phyloP scores from a whole-genome alignment of 192 early-diverging fungal species.

The Allomyces macrogynus region DNA sequence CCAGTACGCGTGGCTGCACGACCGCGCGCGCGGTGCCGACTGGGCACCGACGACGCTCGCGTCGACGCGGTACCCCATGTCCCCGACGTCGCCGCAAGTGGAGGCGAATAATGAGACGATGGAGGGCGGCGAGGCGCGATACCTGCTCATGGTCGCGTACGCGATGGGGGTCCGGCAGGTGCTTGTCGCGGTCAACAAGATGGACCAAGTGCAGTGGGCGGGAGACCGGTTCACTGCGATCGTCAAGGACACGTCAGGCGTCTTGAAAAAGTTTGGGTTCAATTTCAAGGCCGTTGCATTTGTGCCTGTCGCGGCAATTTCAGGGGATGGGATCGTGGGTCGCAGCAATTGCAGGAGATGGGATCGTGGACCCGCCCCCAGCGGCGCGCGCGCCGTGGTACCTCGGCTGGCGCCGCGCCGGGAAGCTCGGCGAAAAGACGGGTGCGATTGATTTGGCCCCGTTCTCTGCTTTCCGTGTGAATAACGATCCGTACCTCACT shows the following conservation, averaged over 20 bases:
- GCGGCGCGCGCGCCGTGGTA: conserved; percentile 17
- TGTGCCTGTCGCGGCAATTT: too few relatives aligned
- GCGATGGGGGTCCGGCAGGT: conserved; percentile 96
- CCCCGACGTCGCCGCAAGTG: neutral
- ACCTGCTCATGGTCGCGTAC: conserved; percentile 93
- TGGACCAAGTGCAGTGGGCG: conserved; percentile 92
- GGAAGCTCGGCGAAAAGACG: neutral
- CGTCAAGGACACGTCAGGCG: conserved; percentile 80
- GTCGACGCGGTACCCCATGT: conserved; percentile 60
- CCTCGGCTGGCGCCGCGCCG: neutral
- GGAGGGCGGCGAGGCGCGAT: conserved; percentile 75
- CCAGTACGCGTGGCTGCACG: neutral
- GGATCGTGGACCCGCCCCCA: conserved; percentile 79
- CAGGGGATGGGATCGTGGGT: too few relatives aligned
- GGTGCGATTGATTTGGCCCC: neutral
- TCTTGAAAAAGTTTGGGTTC: conserved; percentile 96
- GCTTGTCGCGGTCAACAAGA: conserved; percentile 99
- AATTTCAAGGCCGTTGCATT: conserved; percentile 80
- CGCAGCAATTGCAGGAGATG: conserved; percentile 94
- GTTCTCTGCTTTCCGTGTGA: too few relatives aligned
- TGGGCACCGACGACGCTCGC: conserved; percentile 33
- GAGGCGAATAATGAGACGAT: too few relatives aligned
- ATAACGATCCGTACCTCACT: too few relatives aligned
- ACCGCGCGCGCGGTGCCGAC: neutral
- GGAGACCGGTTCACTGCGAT: conserved; percentile 89